phyloP scores from a whole-genome alignment of 371 early-diverging fungal species.

The Entomophthora muscae region DNA sequence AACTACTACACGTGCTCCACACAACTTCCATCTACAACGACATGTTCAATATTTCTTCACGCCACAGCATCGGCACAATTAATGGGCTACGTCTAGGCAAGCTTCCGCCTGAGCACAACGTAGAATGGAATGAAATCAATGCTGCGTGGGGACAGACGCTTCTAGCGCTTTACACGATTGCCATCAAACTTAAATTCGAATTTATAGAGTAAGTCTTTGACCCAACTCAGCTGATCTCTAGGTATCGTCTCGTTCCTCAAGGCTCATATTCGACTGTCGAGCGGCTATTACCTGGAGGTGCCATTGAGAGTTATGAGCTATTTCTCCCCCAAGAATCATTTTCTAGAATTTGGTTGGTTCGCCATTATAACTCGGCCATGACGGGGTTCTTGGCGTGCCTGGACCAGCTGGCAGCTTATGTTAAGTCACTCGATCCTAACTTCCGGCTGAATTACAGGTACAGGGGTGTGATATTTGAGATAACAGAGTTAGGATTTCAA shows the following conservation, averaged over 20 bases:
- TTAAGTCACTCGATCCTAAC: constrained; percentile 49
- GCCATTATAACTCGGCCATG: constrained; percentile 79
- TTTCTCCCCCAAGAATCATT: constrained; percentile 65
- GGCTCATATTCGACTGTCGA: constrained; percentile 85
- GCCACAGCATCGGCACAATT: constrained; percentile 78
- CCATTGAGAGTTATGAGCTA: constrained; percentile 60
- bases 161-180: constrained; percentile 69
- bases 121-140: constrained; percentile 89
- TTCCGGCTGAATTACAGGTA: constrained; percentile 64
- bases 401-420: constrained; percentile 59
- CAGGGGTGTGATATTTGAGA: background rate
- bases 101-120: constrained; percentile 33
- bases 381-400: constrained; percentile 76
- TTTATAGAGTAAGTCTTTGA: constrained; percentile 44
- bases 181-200: constrained; percentile 59
- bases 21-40: constrained; percentile 88
- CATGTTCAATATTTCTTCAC: constrained; percentile 70
- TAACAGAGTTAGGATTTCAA: constrained; percentile 35
- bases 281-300: constrained; percentile 43
- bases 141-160: constrained; percentile 89
- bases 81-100: constrained; percentile 85
- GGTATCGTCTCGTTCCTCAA: constrained; percentile 72
- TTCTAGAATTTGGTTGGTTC: constrained; percentile 65
- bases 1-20: constrained; percentile 62
- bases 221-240: constrained; percentile 10